Conservation (phyloP, 2,329 filamentous ascomycete genomes). For the Phoma sp. region DNA sequence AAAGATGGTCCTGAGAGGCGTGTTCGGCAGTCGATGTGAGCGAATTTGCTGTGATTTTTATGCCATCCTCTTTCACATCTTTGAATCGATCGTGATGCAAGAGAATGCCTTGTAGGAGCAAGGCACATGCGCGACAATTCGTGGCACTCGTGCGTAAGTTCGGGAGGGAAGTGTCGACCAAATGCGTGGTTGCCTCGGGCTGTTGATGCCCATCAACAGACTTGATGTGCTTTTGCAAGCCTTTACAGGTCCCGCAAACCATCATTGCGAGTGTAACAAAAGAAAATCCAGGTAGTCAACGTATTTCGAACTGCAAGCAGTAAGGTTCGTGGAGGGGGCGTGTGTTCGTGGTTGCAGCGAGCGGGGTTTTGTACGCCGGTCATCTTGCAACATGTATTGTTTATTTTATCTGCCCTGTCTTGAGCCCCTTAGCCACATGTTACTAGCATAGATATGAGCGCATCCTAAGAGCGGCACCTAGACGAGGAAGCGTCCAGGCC, state of each 20-base stretch:
- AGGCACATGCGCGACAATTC: slow-evolving; percentile 40
- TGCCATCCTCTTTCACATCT: slow-evolving; percentile 29
- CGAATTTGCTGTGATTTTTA: slow-evolving; percentile 38
- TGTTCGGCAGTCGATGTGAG: slow-evolving; percentile 24
- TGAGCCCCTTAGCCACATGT: slow-evolving; percentile 11
- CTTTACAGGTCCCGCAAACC: slow-evolving; percentile 40
- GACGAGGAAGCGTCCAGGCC: slow-evolving; percentile 9
- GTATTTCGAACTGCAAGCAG: not conserved
- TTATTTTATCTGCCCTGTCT: slow-evolving; percentile 1
- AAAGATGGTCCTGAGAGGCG: slow-evolving; percentile 40
- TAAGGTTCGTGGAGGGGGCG: slow-evolving; percentile 3
- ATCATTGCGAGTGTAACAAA: slow-evolving; percentile 8
- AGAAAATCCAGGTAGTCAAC: not conserved
- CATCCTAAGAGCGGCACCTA: slow-evolving; percentile 7
- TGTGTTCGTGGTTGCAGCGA: slow-evolving; percentile 8
- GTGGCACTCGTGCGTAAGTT: slow-evolving; percentile 36
- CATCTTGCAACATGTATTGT: slow-evolving; percentile 14
- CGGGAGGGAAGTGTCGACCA: slow-evolving; percentile 39
- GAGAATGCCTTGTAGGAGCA: slow-evolving; percentile 42
- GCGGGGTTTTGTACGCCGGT: slow-evolving; percentile 15
- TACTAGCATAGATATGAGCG: slow-evolving; percentile 11
- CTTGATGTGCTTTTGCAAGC: slow-evolving; percentile 40
- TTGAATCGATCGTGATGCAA: slow-evolving; percentile 41
- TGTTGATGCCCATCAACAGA: slow-evolving; percentile 22
- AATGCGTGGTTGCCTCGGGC: slow-evolving; percentile 23